These are phyloP conservation scores for Apostasia ramifera DNA, from an alignment of 106 monocot genomes.

Conservation along the genomic window DNA sequence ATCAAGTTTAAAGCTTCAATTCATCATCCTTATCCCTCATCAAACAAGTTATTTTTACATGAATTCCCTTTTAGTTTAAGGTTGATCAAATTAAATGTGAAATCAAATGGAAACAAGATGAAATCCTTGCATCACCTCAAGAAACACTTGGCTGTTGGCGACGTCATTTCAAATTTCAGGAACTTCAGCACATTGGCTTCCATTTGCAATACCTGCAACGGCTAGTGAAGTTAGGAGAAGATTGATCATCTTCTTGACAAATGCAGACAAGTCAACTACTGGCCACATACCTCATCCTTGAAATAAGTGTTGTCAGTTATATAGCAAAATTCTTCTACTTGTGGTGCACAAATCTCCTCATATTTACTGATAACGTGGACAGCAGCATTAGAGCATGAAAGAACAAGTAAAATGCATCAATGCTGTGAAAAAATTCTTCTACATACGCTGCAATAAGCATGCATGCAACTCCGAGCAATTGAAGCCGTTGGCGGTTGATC, in stretches of 20 bases:
- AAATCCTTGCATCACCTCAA: slow-evolving; percentile 43
- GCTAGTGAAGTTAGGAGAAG: not conserved
- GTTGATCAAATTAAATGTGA: no score
- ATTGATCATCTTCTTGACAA: not conserved
- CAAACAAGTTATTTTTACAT: no score
- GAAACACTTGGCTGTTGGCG: slow-evolving; percentile 73
- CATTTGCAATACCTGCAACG: slow-evolving; percentile 69
- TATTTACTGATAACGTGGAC: slow-evolving; percentile 52
- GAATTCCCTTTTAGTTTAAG: no score
- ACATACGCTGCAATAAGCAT: slow-evolving; percentile 82
- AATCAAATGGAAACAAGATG: not conserved
- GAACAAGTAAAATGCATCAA: not conserved
- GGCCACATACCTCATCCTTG: slow-evolving; percentile 56
- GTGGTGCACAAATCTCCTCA: slow-evolving; percentile 86
- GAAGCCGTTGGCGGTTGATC: slow-evolving; percentile 59
- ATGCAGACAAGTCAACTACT: not conserved
- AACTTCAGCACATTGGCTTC: slow-evolving; percentile 72
- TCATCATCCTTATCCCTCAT: no score
- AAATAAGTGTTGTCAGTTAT: slow-evolving; percentile 84
- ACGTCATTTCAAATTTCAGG: slow-evolving; percentile 86
- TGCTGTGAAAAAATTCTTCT: not conserved
- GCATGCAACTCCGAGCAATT: slow-evolving; percentile 76
- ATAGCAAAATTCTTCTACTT: slow-evolving; percentile 91
- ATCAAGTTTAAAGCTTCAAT: no score
- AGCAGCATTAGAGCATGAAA: not conserved